Percentiles rank a stretch among this genome's conserved stretches.
These are phyloP conservation scores for Diplogelasinospora grovesii DNA, from an alignment of 495 filamentous ascomycete genomes.

Conservation along the genomic window DNA sequence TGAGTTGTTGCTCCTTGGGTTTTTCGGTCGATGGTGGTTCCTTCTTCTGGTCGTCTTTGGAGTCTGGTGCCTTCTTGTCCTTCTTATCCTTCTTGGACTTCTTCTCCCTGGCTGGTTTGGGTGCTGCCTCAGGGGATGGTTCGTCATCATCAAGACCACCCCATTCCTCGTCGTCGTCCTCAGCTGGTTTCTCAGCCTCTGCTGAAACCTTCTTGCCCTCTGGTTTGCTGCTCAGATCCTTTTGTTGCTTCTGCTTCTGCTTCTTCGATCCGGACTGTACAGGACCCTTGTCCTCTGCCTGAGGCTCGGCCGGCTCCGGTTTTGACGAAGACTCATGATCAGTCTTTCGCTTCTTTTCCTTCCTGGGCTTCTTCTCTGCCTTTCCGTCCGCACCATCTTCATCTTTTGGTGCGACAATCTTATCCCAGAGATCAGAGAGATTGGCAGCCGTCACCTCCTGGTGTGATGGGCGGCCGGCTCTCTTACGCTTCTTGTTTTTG, in stretches of 20 bases:
- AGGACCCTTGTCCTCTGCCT: no score
- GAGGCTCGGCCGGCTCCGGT: no score
- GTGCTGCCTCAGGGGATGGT: slow-evolving; percentile 4
- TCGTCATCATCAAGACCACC: slow-evolving; percentile 16
- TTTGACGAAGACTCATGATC: slow-evolving; percentile 12
- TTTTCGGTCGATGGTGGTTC: slow-evolving; percentile 14
- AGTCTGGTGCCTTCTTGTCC: slow-evolving; percentile 2
- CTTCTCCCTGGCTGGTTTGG: slow-evolving; percentile 20
- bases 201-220: no score
- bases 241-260: no score
- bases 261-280: no score
- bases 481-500: slow-evolving; percentile 49
- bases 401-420: slow-evolving; percentile 64
- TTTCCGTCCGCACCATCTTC: not conserved
- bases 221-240: no score
- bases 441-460: slow-evolving; percentile 59
- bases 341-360: slow-evolving; percentile 27
- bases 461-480: slow-evolving; percentile 42
- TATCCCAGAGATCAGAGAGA: slow-evolving; percentile 68
- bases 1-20: no score
- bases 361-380: slow-evolving; percentile 35
- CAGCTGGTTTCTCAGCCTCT: slow-evolving; percentile 4
- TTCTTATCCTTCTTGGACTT: slow-evolving; percentile 8
- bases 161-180: slow-evolving; percentile 14
- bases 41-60: slow-evolving; percentile 6